These are phyloP conservation scores for Moricandia moricandioides DNA, from an alignment of 345 rosid genomes.

Conservation along the genomic window DNA sequence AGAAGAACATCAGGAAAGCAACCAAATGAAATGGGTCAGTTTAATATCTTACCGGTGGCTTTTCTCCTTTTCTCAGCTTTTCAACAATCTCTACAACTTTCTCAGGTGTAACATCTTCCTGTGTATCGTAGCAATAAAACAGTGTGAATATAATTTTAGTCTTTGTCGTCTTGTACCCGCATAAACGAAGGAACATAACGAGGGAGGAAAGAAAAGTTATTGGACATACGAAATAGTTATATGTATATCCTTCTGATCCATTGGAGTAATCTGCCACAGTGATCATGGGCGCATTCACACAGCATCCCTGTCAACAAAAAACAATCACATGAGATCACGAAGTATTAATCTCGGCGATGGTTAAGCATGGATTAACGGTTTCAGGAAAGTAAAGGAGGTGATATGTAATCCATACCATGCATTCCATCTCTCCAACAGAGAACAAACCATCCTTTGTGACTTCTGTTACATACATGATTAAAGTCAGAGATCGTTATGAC, in stretches of 20 bases:
- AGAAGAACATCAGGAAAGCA: background rate
- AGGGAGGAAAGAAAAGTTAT: conserved; percentile 6
- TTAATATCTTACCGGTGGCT: conserved; percentile 66
- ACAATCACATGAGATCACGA: conserved; percentile 1
- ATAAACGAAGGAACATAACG: background rate
- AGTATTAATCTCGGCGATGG: background rate
- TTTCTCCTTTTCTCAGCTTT: conserved; percentile 82
- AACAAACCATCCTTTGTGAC: conserved; percentile 98
- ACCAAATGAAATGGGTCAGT: background rate
- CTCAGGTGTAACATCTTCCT: conserved; percentile 94
- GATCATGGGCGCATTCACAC: conserved; percentile 99
- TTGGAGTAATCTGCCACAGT: conserved; percentile 92
- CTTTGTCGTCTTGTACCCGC: background rate
- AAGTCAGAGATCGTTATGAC: conserved; percentile 12
- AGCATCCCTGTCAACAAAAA: conserved; percentile 73
- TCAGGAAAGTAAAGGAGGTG: conserved; percentile 1
- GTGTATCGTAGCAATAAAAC: conserved; percentile 42
- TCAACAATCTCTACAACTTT: conserved; percentile 91
- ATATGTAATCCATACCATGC: conserved; percentile 65
- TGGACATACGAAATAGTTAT: conserved; percentile 80
- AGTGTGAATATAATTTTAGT: background rate
- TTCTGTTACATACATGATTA: conserved; percentile 43
- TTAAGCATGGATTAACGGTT: background rate
- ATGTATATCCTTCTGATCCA: conserved; percentile 93
- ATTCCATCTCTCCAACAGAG: conserved; percentile 99